These are phyloP conservation scores for Tylopilus orsonianus DNA, from an alignment of 1,284 basidiomycete species.

Conservation along the genomic window DNA sequence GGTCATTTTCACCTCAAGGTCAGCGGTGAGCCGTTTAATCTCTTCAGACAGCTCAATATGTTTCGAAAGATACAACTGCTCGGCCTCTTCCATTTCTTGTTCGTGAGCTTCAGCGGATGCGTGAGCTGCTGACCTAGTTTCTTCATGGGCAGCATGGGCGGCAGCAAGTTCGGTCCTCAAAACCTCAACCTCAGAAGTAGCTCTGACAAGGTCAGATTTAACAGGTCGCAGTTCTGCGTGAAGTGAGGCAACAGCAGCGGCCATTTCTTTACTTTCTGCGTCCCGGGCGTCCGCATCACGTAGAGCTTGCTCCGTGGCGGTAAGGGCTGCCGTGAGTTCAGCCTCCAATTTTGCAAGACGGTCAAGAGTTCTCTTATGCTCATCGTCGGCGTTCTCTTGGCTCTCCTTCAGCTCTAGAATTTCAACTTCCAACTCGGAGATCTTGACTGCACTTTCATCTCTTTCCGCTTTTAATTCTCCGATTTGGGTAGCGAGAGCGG, in stretches of 20 bases:
- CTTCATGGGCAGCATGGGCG: slow-evolving; percentile 47
- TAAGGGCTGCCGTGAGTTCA: slow-evolving; percentile 46
- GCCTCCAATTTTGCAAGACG: slow-evolving; percentile 54
- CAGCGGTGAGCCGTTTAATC: slow-evolving; percentile 53
- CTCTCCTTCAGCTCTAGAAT: slow-evolving; percentile 75
- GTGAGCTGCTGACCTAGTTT: slow-evolving; percentile 44
- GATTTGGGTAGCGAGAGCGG: slow-evolving; percentile 53
- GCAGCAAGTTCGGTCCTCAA: slow-evolving; percentile 48
- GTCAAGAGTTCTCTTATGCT: slow-evolving; percentile 45
- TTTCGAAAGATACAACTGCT: slow-evolving; percentile 46
- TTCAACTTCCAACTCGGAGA: slow-evolving; percentile 79
- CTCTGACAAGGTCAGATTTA: slow-evolving; percentile 44
- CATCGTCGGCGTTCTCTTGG: slow-evolving; percentile 65
- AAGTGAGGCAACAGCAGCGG: slow-evolving; percentile 42
- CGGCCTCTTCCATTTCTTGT: slow-evolving; percentile 49
- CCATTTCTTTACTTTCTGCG: slow-evolving; percentile 42
- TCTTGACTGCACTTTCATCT: slow-evolving; percentile 71
- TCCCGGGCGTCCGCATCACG: slow-evolving; percentile 55
- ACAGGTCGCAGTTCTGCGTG: slow-evolving; percentile 50
- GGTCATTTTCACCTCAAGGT: slow-evolving; percentile 56
- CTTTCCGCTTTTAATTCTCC: slow-evolving; percentile 60
- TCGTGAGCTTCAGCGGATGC: slow-evolving; percentile 48
- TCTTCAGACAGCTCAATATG: slow-evolving; percentile 60
- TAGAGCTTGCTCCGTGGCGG: slow-evolving; percentile 49
- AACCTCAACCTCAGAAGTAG: slow-evolving; percentile 45